Conservation (phyloP, 2,329 filamentous ascomycete species). For the Trichoderma sp. region DNA sequence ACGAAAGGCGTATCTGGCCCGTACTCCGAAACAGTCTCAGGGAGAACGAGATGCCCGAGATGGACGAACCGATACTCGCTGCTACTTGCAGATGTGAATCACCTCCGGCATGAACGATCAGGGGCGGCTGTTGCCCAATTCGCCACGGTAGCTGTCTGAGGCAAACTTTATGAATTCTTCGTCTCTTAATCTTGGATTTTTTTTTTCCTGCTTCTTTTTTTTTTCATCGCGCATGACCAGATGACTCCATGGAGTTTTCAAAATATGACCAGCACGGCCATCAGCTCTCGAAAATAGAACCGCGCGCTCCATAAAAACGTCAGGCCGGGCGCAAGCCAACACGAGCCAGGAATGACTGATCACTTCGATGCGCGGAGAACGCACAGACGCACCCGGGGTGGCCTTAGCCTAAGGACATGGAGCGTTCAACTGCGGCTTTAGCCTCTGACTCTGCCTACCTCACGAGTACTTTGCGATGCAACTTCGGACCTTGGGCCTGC, state of each 20-base stretch:
- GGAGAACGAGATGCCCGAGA: no score
- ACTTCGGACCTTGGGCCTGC: conserved; percentile 8
- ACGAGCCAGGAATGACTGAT: conserved; percentile 28
- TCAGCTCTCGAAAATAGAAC: conserved; percentile 26
- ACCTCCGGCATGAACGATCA: conserved; percentile 6
- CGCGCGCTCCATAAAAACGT: conserved; percentile 23
- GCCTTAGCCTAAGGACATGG: conserved; percentile 15
- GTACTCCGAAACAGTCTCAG: no score
- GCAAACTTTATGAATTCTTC: not conserved
- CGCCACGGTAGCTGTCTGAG: conserved; percentile 6
- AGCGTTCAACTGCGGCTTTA: no score
- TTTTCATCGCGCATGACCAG: conserved; percentile 23
- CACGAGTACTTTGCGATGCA: not conserved
- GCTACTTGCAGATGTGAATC: not conserved
- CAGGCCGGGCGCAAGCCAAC: conserved; percentile 24
- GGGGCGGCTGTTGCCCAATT: conserved; percentile 11
- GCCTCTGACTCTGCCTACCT: not conserved
- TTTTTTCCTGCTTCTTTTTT: conserved; percentile 4
- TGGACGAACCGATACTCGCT: no score
- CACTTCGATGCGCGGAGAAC: conserved; percentile 24
- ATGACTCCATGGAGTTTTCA: conserved; percentile 19
- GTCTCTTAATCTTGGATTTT: not conserved
- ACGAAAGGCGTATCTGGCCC: no score
- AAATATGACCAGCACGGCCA: conserved; percentile 2
- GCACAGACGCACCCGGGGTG: conserved; percentile 26